Evolutionary conservation across 768 basidiomycete genomes (phyloP).

Genomic region (Asterophora lycoperdoides): DNA sequence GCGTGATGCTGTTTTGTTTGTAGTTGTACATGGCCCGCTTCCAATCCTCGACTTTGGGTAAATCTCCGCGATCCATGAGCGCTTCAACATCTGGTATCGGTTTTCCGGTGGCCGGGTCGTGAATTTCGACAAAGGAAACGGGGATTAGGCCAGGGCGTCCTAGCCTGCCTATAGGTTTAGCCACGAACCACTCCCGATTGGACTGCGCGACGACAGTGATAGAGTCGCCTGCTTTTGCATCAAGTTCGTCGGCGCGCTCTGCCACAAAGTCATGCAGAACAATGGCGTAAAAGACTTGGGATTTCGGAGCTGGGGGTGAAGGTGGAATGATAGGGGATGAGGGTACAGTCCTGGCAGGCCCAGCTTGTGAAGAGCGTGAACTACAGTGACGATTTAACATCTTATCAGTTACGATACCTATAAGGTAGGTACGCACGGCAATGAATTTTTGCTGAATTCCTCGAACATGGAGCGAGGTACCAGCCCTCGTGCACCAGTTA

Average conservation of each 20-base stretch:
- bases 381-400: slow-evolving; percentile 22
- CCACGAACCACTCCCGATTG: slow-evolving; percentile 99
- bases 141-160: slow-evolving; percentile 97
- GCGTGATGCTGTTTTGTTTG: slow-evolving; percentile 92
- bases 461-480: slow-evolving; percentile 89
- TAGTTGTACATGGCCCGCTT: slow-evolving; percentile 93
- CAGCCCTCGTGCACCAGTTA: slow-evolving; percentile 84
- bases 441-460: slow-evolving; percentile 73
- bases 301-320: slow-evolving; percentile 33
- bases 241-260: slow-evolving; percentile 95
- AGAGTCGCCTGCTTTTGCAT: slow-evolving; percentile 89
- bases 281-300: slow-evolving; percentile 85
- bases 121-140: slow-evolving; percentile 94
- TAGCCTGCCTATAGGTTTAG: slow-evolving; percentile 93
- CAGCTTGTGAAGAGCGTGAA: slow-evolving; percentile 40
- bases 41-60: slow-evolving; percentile 99
- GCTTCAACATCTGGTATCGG: slow-evolving; percentile 70
- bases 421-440: slow-evolving; percentile 44
- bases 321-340: slow-evolving; percentile 23
- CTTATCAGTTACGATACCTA: not conserved
- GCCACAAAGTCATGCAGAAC: slow-evolving; percentile 94
- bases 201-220: slow-evolving; percentile 98
- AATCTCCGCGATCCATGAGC: slow-evolving; percentile 81
- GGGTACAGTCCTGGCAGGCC: slow-evolving; percentile 16
- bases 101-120: slow-evolving; percentile 83